Evolutionary conservation across 257 asterid species (phyloP).

Genomic region (Nicotiana tomentosiformis): DNA sequence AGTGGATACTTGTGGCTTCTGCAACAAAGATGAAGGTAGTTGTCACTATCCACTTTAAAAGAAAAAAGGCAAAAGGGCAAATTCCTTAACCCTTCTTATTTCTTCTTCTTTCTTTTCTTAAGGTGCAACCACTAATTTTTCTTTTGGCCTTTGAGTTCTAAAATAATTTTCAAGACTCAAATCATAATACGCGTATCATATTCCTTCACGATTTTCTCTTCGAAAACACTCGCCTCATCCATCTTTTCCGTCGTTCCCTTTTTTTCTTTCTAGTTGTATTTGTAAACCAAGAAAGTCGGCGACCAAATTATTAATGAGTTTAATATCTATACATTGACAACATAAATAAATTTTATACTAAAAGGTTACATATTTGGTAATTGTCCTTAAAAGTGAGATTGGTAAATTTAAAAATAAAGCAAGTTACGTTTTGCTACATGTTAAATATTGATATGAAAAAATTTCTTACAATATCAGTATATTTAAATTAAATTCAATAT

Average conservation of each 20-base stretch:
- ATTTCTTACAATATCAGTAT: background rate
- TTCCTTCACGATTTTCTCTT: too few species aligned
- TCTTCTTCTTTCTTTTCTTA: background rate
- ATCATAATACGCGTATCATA: background rate
- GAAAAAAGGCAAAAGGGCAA: background rate
- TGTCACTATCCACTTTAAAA: background rate
- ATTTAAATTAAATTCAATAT: background rate
- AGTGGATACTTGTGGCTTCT: background rate
- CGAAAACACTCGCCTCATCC: too few species aligned
- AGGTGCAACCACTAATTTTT: background rate
- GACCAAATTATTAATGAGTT: background rate
- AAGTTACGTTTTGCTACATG: background rate
- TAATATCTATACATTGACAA: too few species aligned
- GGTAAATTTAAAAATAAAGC: too few species aligned
- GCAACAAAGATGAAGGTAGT: background rate
- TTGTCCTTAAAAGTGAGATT: too few species aligned
- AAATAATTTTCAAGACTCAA: background rate
- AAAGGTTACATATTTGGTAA: too few species aligned
- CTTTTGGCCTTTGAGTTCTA: background rate
- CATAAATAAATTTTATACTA: too few species aligned
- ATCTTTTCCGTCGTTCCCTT: rapidly evolving
- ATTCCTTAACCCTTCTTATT: background rate
- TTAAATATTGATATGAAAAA: background rate
- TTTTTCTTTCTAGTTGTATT: background rate
- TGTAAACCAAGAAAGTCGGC: too few species aligned